Evolutionary conservation across 2,329 filamentous ascomycete species (phyloP).

Genomic region (Fusarium redolens): DNA sequence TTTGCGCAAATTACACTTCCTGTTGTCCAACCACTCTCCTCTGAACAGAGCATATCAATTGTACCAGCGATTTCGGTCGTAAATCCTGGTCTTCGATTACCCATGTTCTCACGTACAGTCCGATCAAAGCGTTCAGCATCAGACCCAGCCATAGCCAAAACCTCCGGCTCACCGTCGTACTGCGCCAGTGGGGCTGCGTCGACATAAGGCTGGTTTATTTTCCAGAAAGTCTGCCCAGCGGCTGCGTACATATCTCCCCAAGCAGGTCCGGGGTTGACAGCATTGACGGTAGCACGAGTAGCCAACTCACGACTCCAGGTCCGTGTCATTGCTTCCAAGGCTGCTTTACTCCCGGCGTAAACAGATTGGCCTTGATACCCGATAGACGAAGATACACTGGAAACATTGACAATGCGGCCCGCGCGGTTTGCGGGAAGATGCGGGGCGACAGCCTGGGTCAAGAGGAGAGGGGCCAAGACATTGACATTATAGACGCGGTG

Average conservation of each 20-base stretch:
- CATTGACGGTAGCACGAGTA: slow-evolving; percentile 65
- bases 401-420: slow-evolving; percentile 67
- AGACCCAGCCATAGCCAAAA: slow-evolving; percentile 45
- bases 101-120: slow-evolving; percentile 50
- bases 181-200: slow-evolving; percentile 51
- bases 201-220: slow-evolving; percentile 53
- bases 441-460: slow-evolving; percentile 78
- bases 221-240: slow-evolving; percentile 50
- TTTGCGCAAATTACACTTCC: slow-evolving; percentile 79
- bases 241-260: slow-evolving; percentile 63
- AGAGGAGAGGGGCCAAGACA: slow-evolving; percentile 81
- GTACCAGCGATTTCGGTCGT: slow-evolving; percentile 73
- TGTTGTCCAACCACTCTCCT: slow-evolving; percentile 75
- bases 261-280: slow-evolving; percentile 68
- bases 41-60: slow-evolving; percentile 76
- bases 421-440: slow-evolving; percentile 77
- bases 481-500: slow-evolving; percentile 81
- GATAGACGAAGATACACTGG: slow-evolving; percentile 64
- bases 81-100: slow-evolving; percentile 50
- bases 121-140: slow-evolving; percentile 50
- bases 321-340: slow-evolving; percentile 68
- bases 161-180: slow-evolving; percentile 49
- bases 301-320: slow-evolving; percentile 68
- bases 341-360: slow-evolving; percentile 69
- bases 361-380: slow-evolving; percentile 67